A percentile compares a stretch with the other conserved stretches of the same genome.
These are phyloP conservation scores for Colletotrichum zoysiae DNA, from an alignment of 2,329 filamentous ascomycete genomes.

Conservation along the genomic window DNA sequence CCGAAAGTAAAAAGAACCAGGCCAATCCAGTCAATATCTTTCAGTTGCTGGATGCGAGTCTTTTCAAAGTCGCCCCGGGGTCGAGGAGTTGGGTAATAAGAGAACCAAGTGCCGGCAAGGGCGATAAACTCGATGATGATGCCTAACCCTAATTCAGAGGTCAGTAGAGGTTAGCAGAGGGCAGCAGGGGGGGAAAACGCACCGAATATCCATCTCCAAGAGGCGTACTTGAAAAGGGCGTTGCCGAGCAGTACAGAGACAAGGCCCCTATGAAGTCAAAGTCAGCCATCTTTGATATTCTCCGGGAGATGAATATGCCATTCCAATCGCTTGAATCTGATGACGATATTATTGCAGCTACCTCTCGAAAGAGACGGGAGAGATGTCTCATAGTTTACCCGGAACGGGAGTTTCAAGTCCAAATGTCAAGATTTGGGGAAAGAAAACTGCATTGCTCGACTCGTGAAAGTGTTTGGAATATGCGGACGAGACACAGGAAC, in stretches of 20 bases:
- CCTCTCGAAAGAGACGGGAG: neutral
- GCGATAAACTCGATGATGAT: constrained; percentile 47
- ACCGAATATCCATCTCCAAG: constrained; percentile 48
- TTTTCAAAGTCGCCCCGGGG: constrained; percentile 48
- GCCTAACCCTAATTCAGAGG: neutral
- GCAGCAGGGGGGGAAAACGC: neutral
- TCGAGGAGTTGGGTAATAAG: constrained; percentile 47
- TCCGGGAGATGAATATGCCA: constrained; percentile 12
- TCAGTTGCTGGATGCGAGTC: constrained; percentile 48
- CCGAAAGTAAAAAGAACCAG: constrained; percentile 44
- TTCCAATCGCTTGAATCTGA: neutral
- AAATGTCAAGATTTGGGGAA: constrained; percentile 6
- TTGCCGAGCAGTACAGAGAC: constrained; percentile 48
- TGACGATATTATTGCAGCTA: constrained; percentile 25
- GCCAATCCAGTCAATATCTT: constrained; percentile 49
- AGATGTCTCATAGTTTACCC: neutral
- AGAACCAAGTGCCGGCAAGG: constrained; percentile 45
- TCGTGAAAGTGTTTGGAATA: constrained; percentile 43
- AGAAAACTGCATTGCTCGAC: constrained; percentile 20
- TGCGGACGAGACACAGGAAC: constrained; percentile 21
- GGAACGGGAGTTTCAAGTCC: constrained; percentile 7
- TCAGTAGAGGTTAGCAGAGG: no score
- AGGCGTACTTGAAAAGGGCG: constrained; percentile 47
- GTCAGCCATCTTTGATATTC: constrained; percentile 17
- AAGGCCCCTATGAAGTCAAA: constrained; percentile 44